A percentile compares a stretch with the other conserved stretches of the same genome.
Conservation (phyloP, 2,329 filamentous ascomycete genomes). For the Magnaporthiopsis poae region DNA sequence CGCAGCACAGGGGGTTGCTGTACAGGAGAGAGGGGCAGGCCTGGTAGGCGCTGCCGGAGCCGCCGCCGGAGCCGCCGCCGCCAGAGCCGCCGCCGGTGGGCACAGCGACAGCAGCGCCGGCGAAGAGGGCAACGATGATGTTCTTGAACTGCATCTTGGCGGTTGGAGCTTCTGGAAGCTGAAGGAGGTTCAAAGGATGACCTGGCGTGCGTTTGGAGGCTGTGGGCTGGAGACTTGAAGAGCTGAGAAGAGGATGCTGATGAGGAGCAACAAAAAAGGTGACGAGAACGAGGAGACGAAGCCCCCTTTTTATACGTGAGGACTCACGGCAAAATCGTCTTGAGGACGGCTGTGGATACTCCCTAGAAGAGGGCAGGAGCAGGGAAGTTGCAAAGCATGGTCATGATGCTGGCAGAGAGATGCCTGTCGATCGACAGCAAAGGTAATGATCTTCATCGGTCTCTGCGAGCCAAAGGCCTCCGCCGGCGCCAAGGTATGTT, state of each 20-base stretch:
- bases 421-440: not conserved
- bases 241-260: conserved; percentile 2
- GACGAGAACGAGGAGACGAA: not conserved
- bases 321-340: not conserved
- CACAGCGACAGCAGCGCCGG: not conserved
- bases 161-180: not conserved
- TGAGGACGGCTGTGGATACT: too few relatives aligned
- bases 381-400: not conserved
- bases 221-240: conserved; percentile 1
- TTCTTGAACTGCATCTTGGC: conserved; percentile 5
- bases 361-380: not conserved
- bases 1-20: conserved; percentile 45
- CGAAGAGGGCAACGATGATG: conserved; percentile 4
- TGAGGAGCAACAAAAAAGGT: not conserved
- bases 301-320: not conserved
- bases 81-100: conserved; percentile 3
- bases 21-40: conserved; percentile 33
- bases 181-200: not conserved
- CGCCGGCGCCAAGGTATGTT: not conserved
- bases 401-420: not conserved
- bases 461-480: not conserved
- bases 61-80: conserved; percentile 18
- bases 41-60: conserved; percentile 24
- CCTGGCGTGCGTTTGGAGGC: not conserved
- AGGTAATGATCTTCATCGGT: not conserved